Base-by-base conservation (phyloP, 2,329 filamentous ascomycete genomes). In the Fusarium pininemorale region DNA sequence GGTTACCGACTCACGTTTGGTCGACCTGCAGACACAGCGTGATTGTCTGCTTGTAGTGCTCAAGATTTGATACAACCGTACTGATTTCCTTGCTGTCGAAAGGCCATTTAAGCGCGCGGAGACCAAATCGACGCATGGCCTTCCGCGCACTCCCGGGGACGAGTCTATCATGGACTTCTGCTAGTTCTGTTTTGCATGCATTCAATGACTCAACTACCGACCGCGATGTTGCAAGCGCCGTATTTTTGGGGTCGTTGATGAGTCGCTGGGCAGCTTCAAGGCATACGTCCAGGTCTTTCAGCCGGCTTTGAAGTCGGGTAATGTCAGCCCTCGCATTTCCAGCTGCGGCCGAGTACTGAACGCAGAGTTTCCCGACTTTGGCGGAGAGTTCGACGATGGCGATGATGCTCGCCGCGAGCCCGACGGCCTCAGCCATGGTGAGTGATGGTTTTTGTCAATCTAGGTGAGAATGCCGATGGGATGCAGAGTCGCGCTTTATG, bases 31-130 rank as follows among this genome's bases (percentile, higher is more conserved):
- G 5, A 6, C 22, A 48, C 1, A 41, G 0, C 5, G 26, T 59
- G 3, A 59, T 28, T 6, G 53, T 35, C 28, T 48, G 35, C 8
- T 59, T 59, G 41, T 59, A 63, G 12, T 47, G 41, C n/a, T 63
- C 60, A 8, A 63, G 26, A 4, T 24, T 63, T 1, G 35, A 35
- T 2, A 59, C 2, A 13, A 48, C 22, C 1, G 7, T n/a, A 3
- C 3, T 41, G 3, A 35, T 35, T 13, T 63, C 35, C 9, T 59
- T 59, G 11, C 42, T 39, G 8, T 26, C 26, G 11, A 63, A 59
- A 0, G 60, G 60, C 53, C 53, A 63, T 3, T 48, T 63, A 5
- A 63, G 26, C 18, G 60, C 60, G 10, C 53, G 60, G 6, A 58
- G 14, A 5, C 60, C 35, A 6, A 59, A 35, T 1, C 42, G 26